These are phyloP conservation scores for Xylaria sp. DNA, from an alignment of 2,329 filamentous ascomycete genomes.

Conservation along the genomic window DNA sequence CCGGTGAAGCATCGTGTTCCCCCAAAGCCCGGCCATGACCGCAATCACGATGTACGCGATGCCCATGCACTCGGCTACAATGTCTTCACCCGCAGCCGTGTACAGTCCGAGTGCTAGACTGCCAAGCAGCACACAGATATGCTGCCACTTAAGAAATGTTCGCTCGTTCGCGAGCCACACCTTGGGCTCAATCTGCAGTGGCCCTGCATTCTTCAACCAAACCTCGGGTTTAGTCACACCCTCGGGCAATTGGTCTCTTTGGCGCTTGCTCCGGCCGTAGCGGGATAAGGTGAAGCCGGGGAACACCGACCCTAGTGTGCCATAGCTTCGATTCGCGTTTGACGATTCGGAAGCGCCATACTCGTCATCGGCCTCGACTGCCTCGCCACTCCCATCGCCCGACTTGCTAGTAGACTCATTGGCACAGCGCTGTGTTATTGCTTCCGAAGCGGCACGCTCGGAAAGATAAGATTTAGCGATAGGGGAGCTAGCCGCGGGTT, in stretches of 20 bases:
- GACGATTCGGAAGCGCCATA: slow-evolving; percentile 44
- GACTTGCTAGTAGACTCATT: slow-evolving; percentile 35
- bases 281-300: slow-evolving; percentile 83
- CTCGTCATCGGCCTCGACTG: slow-evolving; percentile 35
- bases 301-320: slow-evolving; percentile 73
- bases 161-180: slow-evolving; percentile 99
- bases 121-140: slow-evolving; percentile 87
- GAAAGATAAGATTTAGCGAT: slow-evolving; percentile 68
- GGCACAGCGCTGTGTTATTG: slow-evolving; percentile 36
- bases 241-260: slow-evolving; percentile 69
- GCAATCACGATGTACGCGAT: slow-evolving; percentile 83
- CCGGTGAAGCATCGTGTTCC: slow-evolving; percentile 80
- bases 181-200: slow-evolving; percentile 92
- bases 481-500: slow-evolving; percentile 68
- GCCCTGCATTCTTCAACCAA: slow-evolving; percentile 95
- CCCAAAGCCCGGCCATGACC: slow-evolving; percentile 84
- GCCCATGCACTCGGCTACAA: slow-evolving; percentile 79
- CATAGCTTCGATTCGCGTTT: slow-evolving; percentile 48
- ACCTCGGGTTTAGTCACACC: slow-evolving; percentile 84
- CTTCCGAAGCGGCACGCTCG: slow-evolving; percentile 58
- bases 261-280: slow-evolving; percentile 66
- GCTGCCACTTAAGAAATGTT: slow-evolving; percentile 98
- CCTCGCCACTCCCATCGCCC: slow-evolving; percentile 14
- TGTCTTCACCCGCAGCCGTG: slow-evolving; percentile 82
- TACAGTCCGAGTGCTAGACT: slow-evolving; percentile 84